Base-by-base conservation (phyloP, 2,329 filamentous ascomycete genomes). In the Neopestalotiopsis sp. region DNA sequence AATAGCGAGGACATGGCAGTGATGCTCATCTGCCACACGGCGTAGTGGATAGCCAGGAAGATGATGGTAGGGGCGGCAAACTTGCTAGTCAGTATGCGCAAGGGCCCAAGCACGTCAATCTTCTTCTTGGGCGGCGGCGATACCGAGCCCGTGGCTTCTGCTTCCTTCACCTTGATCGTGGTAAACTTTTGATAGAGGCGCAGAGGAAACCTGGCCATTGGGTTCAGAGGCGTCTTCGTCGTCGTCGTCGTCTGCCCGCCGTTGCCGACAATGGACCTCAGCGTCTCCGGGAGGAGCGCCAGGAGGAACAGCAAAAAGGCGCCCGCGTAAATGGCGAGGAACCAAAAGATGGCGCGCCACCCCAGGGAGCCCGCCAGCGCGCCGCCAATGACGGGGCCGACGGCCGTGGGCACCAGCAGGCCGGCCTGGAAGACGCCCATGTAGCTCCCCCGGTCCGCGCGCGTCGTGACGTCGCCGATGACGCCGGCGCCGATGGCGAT, bases 11-110 rank as follows among this genome's bases (percentile, higher is more conserved):
- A 85, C 80, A 87, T 85, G 45, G 82, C 83, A 0, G 86, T 86
- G 68, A 87, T 86, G 71, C 81, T 84, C 84, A 88, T 87, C 68
- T 87, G 85, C 84, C 85, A 88, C 7, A 86, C 82, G 0, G 85
- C 80, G 68, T 88, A 88, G 75, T 86, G 84, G 2, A 87, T 73
- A 0, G 83, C 83, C 4, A 87, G 79, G 65, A 85, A 88, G 17
- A 83, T 3, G 38, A 87, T 82, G 5, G 85, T 81, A 0, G 81
- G 80, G 0, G 81, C 77, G 0, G 84, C 81, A 1, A 53, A 49
- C n/a, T 81, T 84, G 74, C 77, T 82, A 24, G 81, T 57, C 3
- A 88, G 79, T n/a, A 88, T 85, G 1, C 81, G 80, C 1, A 87
- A 73, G 0, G 85, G 83, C 0, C 82, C 83, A 0, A 80, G 73